Percentiles rank a stretch among this genome's conserved stretches.
Conservation (phyloP, 164 flowering plant species). For the Annona squamosa region DNA sequence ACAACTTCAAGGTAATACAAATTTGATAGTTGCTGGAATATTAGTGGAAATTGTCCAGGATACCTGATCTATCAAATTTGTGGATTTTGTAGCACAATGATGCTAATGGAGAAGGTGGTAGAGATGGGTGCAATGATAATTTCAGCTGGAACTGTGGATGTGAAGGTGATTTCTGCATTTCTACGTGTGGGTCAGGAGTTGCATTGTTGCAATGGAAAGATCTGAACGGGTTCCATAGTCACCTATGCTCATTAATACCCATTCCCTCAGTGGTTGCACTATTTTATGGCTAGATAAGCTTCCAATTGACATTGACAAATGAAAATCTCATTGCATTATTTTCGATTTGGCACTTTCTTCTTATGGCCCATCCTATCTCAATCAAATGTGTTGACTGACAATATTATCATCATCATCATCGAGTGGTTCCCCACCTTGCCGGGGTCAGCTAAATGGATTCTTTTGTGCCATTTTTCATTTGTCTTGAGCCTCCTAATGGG, state of each 20-base stretch:
- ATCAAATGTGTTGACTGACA: background rate
- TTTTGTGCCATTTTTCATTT: no score
- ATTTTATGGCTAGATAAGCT: background rate
- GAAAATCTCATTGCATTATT: background rate
- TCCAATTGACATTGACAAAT: background rate
- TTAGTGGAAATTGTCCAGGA: background rate
- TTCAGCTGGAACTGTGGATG: conserved; percentile 93
- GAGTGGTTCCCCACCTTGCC: no score
- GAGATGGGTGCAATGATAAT: conserved; percentile 95
- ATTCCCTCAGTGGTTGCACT: background rate
- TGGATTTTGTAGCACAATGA: conserved; percentile 70
- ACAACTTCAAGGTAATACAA: conserved; percentile 70
- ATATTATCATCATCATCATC: no score
- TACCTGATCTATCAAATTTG: background rate
- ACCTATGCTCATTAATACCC: background rate
- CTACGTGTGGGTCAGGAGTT: background rate
- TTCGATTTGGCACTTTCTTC: background rate
- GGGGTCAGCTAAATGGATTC: no score
- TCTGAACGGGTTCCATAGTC: background rate
- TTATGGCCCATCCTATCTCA: background rate
- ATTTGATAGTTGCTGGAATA: background rate
- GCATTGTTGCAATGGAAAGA: background rate
- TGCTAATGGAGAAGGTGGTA: conserved; percentile 95
- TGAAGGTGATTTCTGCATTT: conserved; percentile 48
- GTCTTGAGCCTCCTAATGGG: no score